Base-by-base conservation (phyloP, 768 basidiomycete genomes). In the Leucosporidium creatinivorum region DNA sequence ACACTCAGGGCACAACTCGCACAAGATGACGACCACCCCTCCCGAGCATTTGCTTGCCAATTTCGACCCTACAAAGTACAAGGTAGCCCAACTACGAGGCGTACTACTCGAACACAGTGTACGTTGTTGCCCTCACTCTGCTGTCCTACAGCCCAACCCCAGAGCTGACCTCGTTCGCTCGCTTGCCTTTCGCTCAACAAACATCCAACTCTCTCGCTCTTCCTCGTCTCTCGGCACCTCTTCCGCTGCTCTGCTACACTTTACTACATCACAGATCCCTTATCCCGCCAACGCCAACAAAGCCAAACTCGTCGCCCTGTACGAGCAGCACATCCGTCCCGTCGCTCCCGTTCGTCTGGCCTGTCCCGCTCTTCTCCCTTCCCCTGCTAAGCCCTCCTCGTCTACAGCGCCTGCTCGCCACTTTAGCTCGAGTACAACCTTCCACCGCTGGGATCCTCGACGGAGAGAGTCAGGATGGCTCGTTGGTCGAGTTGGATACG, bases 201-300 rank as follows among this genome's bases (percentile, higher is more conserved):
- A 39, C 4, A 19, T 26, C 33, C 30, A 10, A 15, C 3, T 48
- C 48, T 47, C 18, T 52, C 48, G 28, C 49, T 44, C 55, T 15
- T 49, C 33, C 26, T 31, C 44, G 8, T 15, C n/a, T 8, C 39
- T 7, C 1, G 1, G 36, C 21, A n/a, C n/a, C n/a, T n/a, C n/a
- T n/a, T n/a, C n/a, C n/a, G n/a, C 12, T 39, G 57, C 23, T 51
- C n/a, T 36, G 36, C 23, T 23, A 39, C 57, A n/a, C 36, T 12
- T 5, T 19, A 21, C 57, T 58, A 5, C 26, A 25, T 1, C 1
- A 1, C 65, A 72, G 70, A 47, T 72, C 33, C 67, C 65, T 1
- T 72, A 62, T 67, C 18, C 26, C 0, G 49, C 65, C 17, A 57
- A 54, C 44, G 67, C 67, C 10, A 72, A 72, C 51, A 72, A 72